phyloP scores from a whole-genome alignment of 2,329 filamentous ascomycete species.

The Meredithiella fracta region DNA sequence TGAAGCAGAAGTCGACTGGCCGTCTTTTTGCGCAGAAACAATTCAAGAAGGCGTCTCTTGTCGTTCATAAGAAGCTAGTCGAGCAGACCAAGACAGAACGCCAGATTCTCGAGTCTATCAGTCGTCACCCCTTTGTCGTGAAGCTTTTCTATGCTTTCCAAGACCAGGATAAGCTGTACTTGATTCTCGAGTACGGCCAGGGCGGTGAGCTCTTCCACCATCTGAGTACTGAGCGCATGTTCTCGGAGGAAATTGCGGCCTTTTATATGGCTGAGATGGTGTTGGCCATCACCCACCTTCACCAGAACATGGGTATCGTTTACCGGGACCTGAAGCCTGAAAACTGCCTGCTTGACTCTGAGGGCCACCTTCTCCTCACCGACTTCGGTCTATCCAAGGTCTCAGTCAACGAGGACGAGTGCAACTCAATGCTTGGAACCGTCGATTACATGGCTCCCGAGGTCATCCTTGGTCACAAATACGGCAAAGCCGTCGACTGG shows the following conservation, averaged over 20 bases:
- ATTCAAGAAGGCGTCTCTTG: conserved; percentile 90
- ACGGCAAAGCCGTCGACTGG: conserved; percentile 94
- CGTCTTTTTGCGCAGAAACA: conserved; percentile 95
- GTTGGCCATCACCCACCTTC: conserved; percentile 80
- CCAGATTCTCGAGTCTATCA: conserved; percentile 86
- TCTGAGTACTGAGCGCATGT: conserved; percentile 85
- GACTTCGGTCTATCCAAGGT: conserved; percentile 97
- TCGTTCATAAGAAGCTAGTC: conserved; percentile 86
- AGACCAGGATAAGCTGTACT: conserved; percentile 90
- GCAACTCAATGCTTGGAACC: conserved; percentile 84
- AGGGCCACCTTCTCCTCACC: conserved; percentile 84
- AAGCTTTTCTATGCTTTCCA: conserved; percentile 98
- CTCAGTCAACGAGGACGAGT: conserved; percentile 55
- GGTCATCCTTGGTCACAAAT: conserved; percentile 71
- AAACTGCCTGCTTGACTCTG: conserved; percentile 81
- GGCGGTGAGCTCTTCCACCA: conserved; percentile 97
- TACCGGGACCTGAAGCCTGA: conserved; percentile 97
- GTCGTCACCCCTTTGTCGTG: conserved; percentile 91
- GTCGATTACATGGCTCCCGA: conserved; percentile 99
- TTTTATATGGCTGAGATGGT: conserved; percentile 99
- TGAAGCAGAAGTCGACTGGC: conserved; percentile 76
- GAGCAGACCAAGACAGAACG: conserved; percentile 97
- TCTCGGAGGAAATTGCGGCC: conserved; percentile 69
- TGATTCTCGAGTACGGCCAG: conserved; percentile 94
- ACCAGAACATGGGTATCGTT: conserved; percentile 80